These are phyloP conservation scores for Hydrangea macrophylla DNA, from an alignment of 148 eudicot genomes.

Conservation along the genomic window DNA sequence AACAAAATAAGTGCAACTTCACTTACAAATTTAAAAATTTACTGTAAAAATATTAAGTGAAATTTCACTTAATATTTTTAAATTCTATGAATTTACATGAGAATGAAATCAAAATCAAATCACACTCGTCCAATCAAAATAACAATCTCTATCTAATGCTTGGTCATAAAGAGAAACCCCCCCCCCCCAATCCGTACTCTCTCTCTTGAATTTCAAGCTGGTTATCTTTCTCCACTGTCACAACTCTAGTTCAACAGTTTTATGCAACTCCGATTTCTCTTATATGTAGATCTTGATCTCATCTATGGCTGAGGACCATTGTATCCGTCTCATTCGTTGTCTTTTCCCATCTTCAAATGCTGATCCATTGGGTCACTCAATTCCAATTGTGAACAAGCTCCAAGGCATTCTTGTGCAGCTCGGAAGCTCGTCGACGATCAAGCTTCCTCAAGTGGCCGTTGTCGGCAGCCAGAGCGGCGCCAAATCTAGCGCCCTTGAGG, in stretches of 20 bases:
- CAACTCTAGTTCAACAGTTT: constrained; percentile 6
- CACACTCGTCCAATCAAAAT: too few species aligned
- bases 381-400: constrained; percentile 88
- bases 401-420: constrained; percentile 84
- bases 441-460: constrained; percentile 87
- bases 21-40: too few species aligned
- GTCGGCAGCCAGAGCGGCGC: constrained; percentile 95
- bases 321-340: not conserved
- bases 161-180: not conserved
- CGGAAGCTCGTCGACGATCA: constrained; percentile 54
- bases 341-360: constrained; percentile 26
- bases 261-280: not conserved
- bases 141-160: too few species aligned
- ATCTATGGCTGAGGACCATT: constrained; percentile 32
- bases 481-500: constrained; percentile 83
- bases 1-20: too few species aligned
- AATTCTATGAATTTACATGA: too few species aligned
- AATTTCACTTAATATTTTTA: too few species aligned
- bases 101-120: too few species aligned
- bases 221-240: not conserved
- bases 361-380: constrained; percentile 55
- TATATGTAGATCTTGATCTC: constrained; percentile 1
- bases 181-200: too few species aligned
- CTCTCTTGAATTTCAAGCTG: not conserved
- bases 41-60: too few species aligned